Evolutionary conservation across 2,329 filamentous ascomycete species (phyloP), one percentile per base, ranked within the genome.

Genomic region (Calycina herbarum): DNA sequence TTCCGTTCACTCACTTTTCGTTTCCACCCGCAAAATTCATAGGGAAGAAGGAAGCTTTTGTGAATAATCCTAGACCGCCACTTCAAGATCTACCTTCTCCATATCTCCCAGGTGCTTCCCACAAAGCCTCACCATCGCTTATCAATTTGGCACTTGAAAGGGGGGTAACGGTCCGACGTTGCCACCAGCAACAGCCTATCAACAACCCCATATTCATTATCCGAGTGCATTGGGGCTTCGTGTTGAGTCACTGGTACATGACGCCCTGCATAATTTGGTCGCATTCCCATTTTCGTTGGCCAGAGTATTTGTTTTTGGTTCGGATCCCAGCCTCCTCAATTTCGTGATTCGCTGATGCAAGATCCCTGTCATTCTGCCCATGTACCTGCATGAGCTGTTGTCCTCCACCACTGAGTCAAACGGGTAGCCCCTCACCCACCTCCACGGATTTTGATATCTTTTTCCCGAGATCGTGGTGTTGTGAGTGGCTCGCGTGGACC

Each of bases 171-270:
- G 56, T 60, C 51, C 45, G 56, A 42, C 38, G 64, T 63, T 66
- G 64, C 60, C 33, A 63, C 57, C 62, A 29, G 66, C 61, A 61
- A 57, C 62, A 51, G 38, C 62, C 64, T 65, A 64, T 66, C 54
- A 67, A 57, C 58, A 67, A 42, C 20, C 10, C 40, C 31, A 62
- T 20, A n/a, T 17, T 40, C 10, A 45, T 45, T 15, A 35, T n/a
- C 38, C 5, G 33, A 31, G 57, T 17, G 8, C 40, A 33, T 35
- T 38, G 13, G 31, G 38, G 13, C 38, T 15, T 40, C 38, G 42
- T 45, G n/a, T 61, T 69, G 64, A 71, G 63, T 66, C 65, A 67
- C 67, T 64, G 66, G 29, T 15, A 57, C 40, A 48, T 59, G 42
- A 57, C 57, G 59, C 33, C n/a, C 10, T 66, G 68, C 66, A 69